Evolutionary conservation across 306 rosid genomes (phyloP), one percentile per base, ranked within the genome.

Genomic region (Cajanus cajan): DNA sequence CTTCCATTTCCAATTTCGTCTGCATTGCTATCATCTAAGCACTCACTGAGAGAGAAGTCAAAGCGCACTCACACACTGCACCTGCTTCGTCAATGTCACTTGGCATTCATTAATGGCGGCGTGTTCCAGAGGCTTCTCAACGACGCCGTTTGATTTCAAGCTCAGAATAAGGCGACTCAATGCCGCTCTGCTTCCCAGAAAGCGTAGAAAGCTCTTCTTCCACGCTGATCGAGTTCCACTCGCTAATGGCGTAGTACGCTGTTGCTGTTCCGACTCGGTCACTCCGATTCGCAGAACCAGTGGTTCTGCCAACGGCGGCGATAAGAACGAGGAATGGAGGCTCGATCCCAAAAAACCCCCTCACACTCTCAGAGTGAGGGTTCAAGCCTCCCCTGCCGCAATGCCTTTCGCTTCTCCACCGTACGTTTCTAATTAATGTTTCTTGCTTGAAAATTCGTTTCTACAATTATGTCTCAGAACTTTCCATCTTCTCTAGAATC

Each of bases 391-490:
- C 2, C 86, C 96, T 65, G 90, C 92, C 43, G 84, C 92, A 85
- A 85, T 89, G 91, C 92, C 97, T 15, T 94, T 94, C 75, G 85
- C 95, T 40, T 93, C 98, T 85, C 79, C 93, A 61, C 90, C 80
- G 97, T 90, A 84, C 34, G 90, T 81, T 0, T 24, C 44, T 22
- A 7, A 7, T 44, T 70, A 10, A 45, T 43, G 28, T 71, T 72
- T 37, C 33, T 28, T 48, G 33, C 33, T 0, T 45, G 48, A 8
- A 15, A 28, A 15, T 62, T 70, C 16, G 13, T 71, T 75, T 9
- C 31, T 67, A 21, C 34, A 18, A 19, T 5, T 31, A 68, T 55
- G 64, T 81, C 22, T 67, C 33, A 7, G 44, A 57, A 44, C 31
- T 57, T 68, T 61, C 68, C 52, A 14, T 57, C 55, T 34, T 74